Evolutionary conservation across 306 rosid genomes (phyloP).

Genomic region (Betula pendula): DNA sequence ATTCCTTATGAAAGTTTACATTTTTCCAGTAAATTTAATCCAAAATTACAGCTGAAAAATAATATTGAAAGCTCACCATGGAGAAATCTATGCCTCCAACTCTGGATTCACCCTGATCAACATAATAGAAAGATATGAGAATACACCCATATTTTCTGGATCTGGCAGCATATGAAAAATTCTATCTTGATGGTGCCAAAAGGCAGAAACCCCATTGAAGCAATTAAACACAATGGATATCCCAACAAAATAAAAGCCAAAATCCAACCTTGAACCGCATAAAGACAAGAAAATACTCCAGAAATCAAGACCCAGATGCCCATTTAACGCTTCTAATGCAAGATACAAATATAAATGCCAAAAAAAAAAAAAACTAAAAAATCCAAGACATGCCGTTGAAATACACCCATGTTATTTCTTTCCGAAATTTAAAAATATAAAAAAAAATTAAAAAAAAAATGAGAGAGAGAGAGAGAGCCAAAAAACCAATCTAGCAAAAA

Average conservation of each 20-base stretch:
- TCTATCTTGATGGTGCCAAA: not conserved
- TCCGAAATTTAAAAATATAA: constrained; percentile 11
- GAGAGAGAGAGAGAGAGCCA: constrained; percentile 3
- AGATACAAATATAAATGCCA: not conserved
- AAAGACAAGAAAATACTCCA: constrained; percentile 13
- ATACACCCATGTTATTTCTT: constrained; percentile 14
- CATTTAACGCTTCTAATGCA: constrained; percentile 13
- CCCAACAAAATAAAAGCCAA: constrained; percentile 11
- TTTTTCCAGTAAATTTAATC: constrained; percentile 11
- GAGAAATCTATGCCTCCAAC: constrained; percentile 41
- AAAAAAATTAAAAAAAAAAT: not conserved
- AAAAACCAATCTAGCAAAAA: constrained; percentile 25
- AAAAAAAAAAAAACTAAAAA: constrained; percentile 14
- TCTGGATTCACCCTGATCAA: constrained; percentile 62
- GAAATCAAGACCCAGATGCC: constrained; percentile 31
- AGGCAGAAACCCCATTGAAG: constrained; percentile 24
- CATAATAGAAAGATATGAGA: constrained; percentile 37
- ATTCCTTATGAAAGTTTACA: constrained; percentile 18
- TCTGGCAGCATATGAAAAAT: constrained; percentile 34
- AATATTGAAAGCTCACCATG: constrained; percentile 63
- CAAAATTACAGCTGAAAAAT: constrained; percentile 1
- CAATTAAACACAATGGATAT: not conserved
- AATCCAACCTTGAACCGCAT: constrained; percentile 26
- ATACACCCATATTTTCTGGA: constrained; percentile 38
- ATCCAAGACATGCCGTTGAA: constrained; percentile 1